Percentiles rank a stretch among this genome's conserved stretches.
Evolutionary conservation across 2,329 filamentous ascomycete species (phyloP).

Genomic region (Arthroderma uncinatum): DNA sequence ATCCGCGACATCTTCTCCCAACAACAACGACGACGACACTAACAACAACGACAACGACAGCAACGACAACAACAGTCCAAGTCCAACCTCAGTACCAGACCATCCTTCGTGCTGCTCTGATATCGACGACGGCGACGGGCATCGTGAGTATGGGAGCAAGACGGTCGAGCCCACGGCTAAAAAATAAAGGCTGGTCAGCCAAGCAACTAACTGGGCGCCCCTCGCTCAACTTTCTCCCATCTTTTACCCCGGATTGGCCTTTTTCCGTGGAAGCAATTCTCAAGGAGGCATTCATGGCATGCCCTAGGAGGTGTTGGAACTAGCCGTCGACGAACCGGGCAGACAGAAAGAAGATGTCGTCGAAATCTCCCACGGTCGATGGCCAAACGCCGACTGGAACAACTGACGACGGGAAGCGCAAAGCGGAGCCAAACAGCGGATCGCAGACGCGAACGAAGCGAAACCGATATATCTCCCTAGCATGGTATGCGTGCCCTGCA

Average conservation of each 20-base stretch:
- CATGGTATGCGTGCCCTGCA: slow-evolving; percentile 37
- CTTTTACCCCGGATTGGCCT: background rate
- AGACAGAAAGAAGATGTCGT: background rate
- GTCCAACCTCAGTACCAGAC: background rate
- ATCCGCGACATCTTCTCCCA: background rate
- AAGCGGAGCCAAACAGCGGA: slow-evolving; percentile 34
- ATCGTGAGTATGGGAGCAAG: too few relatives aligned
- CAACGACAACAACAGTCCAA: background rate
- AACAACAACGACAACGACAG: background rate
- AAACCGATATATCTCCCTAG: slow-evolving; percentile 57
- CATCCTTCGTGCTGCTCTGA: too few relatives aligned
- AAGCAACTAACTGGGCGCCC: background rate
- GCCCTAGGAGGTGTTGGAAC: background rate
- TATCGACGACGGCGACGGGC: background rate
- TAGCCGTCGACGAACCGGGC: background rate
- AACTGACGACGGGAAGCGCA: slow-evolving; percentile 25
- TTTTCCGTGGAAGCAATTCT: background rate
- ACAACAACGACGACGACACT: background rate
- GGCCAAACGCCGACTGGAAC: background rate
- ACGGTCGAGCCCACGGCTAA: too few relatives aligned
- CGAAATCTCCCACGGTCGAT: background rate
- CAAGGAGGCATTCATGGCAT: background rate
- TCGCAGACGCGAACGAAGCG: slow-evolving; percentile 49
- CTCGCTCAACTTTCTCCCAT: background rate
- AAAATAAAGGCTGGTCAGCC: background rate